Conservation (phyloP, 2,329 filamentous ascomycete genomes). For the Calonectria crousiana region DNA sequence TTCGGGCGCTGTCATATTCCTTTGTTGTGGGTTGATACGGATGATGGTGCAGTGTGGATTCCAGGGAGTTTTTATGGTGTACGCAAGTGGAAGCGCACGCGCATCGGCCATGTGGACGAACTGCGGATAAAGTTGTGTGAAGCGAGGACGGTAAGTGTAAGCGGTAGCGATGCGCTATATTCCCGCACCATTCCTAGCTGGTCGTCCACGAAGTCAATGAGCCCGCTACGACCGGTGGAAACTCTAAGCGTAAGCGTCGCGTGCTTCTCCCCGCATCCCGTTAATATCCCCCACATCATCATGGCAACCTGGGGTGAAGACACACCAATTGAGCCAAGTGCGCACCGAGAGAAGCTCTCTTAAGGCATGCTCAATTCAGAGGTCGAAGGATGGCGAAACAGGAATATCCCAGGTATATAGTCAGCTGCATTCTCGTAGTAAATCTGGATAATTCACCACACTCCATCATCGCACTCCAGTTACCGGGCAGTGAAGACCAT, state of each 20-base stretch:
- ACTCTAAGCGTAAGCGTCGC: constrained; percentile 5
- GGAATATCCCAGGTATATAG: neutral
- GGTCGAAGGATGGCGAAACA: neutral
- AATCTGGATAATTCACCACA: neutral
- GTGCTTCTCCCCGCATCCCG: neutral
- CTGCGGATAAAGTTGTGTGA: neutral
- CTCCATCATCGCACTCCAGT: neutral
- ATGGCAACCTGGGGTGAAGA: neutral
- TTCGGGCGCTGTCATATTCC: neutral
- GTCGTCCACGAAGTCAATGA: neutral
- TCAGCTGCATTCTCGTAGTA: neutral
- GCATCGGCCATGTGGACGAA: neutral
- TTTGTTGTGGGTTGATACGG: neutral
- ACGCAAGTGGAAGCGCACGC: constrained; percentile 10
- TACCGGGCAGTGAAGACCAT: neutral
- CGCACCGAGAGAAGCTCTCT: neutral
- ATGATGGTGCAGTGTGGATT: neutral
- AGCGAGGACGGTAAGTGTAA: neutral
- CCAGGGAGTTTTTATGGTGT: neutral
- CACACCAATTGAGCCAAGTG: neutral
- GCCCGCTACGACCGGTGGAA: neutral
- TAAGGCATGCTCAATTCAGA: neutral
- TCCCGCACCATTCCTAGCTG: neutral
- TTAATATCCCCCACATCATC: neutral
- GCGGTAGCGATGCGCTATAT: neutral